phyloP scores from a whole-genome alignment of 202 grass and related monocot genomes.

The Schoenoplectus tabernaemontani region DNA sequence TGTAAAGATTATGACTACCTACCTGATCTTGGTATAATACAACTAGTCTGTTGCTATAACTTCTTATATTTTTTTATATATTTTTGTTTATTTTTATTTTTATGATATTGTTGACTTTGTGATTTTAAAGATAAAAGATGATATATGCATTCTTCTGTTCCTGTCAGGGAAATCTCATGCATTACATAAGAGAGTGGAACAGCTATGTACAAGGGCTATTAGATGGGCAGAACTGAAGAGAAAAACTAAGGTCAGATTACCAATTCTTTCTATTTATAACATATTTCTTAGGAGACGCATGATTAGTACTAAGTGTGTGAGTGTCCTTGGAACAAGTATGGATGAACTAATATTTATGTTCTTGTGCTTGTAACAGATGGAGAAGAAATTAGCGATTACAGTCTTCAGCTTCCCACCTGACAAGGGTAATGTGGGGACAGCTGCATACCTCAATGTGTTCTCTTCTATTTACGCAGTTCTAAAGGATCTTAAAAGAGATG shows the following conservation, averaged over 20 bases:
- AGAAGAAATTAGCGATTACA: slow-evolving; percentile 78
- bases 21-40: background rate
- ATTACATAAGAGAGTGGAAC: slow-evolving; percentile 95
- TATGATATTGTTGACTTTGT: background rate
- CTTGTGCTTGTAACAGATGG: slow-evolving; percentile 34
- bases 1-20: background rate
- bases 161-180: slow-evolving; percentile 91
- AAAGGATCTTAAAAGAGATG: slow-evolving; percentile 53
- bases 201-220: slow-evolving; percentile 91
- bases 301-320: background rate
- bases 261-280: slow-evolving; percentile 1
- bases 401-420: slow-evolving; percentile 99
- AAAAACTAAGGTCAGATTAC: slow-evolving; percentile 62
- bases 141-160: slow-evolving; percentile 13
- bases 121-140: background rate
- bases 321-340: background rate
- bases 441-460: slow-evolving; percentile 93
- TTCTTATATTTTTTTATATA: background rate
- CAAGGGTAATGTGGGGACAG: slow-evolving; percentile 91
- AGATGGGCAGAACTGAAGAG: slow-evolving; percentile 93
- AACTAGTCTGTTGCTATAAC: background rate
- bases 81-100: background rate
- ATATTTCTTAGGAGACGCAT: background rate
- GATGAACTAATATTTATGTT: slow-evolving; percentile 16
- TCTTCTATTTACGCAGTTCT: slow-evolving; percentile 82